Conservation (phyloP, 2,329 filamentous ascomycete genomes). For the Pseudogymnoascus sp. region DNA sequence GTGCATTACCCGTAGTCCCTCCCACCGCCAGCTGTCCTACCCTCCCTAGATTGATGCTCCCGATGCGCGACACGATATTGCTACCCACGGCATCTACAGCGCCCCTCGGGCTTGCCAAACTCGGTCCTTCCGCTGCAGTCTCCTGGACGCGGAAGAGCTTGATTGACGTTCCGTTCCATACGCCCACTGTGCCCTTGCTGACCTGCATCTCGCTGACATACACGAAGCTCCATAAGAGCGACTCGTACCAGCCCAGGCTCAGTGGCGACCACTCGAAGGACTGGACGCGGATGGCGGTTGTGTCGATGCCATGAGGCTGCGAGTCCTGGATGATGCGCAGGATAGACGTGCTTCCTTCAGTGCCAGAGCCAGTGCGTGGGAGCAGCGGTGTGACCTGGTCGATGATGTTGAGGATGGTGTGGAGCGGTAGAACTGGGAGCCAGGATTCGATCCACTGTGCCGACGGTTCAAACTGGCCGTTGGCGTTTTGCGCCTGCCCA, state of each 20-base stretch:
- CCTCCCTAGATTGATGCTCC: conserved; percentile 48
- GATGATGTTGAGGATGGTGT: conserved; percentile 75
- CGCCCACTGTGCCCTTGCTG: conserved; percentile 75
- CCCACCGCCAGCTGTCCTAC: conserved; percentile 20
- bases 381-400: conserved; percentile 53
- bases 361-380: conserved; percentile 36
- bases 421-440: conserved; percentile 84
- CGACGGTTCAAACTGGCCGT: conserved; percentile 68
- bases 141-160: conserved; percentile 87
- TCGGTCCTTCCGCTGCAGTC: conserved; percentile 70
- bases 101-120: conserved; percentile 73
- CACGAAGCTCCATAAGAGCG: conserved; percentile 85
- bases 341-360: conserved; percentile 39
- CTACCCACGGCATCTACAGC: conserved; percentile 91
- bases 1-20: conserved; percentile 22
- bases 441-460: conserved; percentile 84
- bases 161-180: conserved; percentile 89
- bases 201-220: conserved; percentile 87
- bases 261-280: conserved; percentile 91
- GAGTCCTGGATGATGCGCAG: conserved; percentile 51
- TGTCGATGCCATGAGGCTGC: conserved; percentile 64
- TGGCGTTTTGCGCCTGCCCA: neutral
- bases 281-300: conserved; percentile 68
- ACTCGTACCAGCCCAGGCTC: conserved; percentile 91
- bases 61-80: conserved; percentile 80